Conservation (phyloP, 331 rosid genomes). For the Acacia concinna region DNA sequence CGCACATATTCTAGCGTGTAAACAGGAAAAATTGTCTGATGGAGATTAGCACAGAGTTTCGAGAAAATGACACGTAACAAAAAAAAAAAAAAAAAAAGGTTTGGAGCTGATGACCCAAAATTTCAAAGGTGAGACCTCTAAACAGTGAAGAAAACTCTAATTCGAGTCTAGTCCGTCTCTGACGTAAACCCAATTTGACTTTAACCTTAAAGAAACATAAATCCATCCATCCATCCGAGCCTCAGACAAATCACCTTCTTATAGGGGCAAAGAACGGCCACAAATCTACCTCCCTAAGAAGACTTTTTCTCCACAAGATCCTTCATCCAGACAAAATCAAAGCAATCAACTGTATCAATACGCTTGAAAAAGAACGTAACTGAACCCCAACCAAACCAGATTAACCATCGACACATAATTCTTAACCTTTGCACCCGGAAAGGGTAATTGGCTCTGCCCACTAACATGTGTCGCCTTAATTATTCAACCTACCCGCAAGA, state of each 20-base stretch:
- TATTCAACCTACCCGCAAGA: background rate
- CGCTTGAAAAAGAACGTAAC: background rate
- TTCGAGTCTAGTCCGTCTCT: background rate
- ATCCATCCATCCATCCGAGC: background rate
- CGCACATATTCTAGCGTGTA: background rate
- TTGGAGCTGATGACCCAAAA: background rate
- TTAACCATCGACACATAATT: constrained; percentile 11
- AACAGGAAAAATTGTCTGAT: background rate
- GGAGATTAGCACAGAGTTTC: background rate
- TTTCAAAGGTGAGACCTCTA: background rate
- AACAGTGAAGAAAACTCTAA: background rate
- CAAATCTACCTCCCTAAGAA: background rate
- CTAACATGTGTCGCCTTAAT: constrained; percentile 21
- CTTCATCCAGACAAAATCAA: background rate
- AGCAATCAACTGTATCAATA: background rate
- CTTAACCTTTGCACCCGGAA: background rate
- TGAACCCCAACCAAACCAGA: background rate
- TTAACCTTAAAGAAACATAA: background rate
- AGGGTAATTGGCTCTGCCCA: constrained; percentile 6
- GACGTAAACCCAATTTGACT: background rate
- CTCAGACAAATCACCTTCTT: background rate
- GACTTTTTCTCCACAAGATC: background rate
- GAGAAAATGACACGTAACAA: background rate
- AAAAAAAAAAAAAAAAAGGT: background rate
- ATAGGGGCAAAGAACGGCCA: background rate